Evolutionary conservation across 2,329 filamentous ascomycete genomes (phyloP).

Genomic region (Fusarium bulbicola): DNA sequence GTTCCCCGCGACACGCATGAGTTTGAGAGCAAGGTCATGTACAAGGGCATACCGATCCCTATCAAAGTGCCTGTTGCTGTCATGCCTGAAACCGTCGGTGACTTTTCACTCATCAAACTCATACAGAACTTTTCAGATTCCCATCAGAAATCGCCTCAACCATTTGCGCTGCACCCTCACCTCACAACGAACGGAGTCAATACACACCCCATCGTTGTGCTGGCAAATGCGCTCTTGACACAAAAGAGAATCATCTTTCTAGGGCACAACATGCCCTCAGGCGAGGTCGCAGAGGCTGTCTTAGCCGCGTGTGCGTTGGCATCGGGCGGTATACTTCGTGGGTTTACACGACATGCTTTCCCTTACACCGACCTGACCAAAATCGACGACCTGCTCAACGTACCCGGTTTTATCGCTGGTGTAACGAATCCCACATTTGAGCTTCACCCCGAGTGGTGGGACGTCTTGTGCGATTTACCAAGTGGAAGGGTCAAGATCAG

Average conservation of each 20-base stretch:
- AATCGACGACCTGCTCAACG: slow-evolving; percentile 93
- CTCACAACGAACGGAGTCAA: slow-evolving; percentile 89
- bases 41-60: slow-evolving; percentile 95
- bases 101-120: slow-evolving; percentile 96
- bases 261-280: slow-evolving; percentile 92
- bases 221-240: slow-evolving; percentile 93
- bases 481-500: slow-evolving; percentile 96
- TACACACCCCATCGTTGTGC: slow-evolving; percentile 94
- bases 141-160: slow-evolving; percentile 83
- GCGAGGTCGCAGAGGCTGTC: slow-evolving; percentile 97
- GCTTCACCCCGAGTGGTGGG: slow-evolving; percentile 97
- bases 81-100: slow-evolving; percentile 94
- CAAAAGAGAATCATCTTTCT: slow-evolving; percentile 97
- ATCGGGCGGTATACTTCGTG: slow-evolving; percentile 89
- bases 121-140: slow-evolving; percentile 92
- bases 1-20: slow-evolving; percentile 96
- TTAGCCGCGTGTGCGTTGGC: slow-evolving; percentile 94
- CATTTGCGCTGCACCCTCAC: slow-evolving; percentile 88
- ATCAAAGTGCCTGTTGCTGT: slow-evolving; percentile 95
- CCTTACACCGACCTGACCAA: slow-evolving; percentile 98
- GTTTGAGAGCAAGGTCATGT: slow-evolving; percentile 93
- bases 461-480: slow-evolving; percentile 91
- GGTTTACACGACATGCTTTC: slow-evolving; percentile 95
- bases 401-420: slow-evolving; percentile 96
- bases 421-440: slow-evolving; percentile 98